Percentiles rank a stretch among this genome's conserved stretches.
Conservation (phyloP, 2,329 filamentous ascomycete species). For the Cladosporium cucumerinum region DNA sequence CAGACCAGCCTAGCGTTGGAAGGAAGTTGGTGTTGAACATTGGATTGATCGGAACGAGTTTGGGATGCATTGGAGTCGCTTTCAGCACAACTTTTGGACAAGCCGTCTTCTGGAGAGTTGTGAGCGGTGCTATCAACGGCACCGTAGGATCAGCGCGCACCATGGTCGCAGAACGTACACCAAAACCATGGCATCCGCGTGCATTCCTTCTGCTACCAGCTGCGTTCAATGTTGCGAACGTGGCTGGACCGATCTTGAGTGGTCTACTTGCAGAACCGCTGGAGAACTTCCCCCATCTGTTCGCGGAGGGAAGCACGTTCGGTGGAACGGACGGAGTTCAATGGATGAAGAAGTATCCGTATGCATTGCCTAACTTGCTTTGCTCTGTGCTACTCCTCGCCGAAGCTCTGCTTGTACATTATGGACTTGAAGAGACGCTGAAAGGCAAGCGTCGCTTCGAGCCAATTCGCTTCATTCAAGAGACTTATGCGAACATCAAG, state of each 20-base stretch:
- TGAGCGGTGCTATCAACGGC: constrained; percentile 42
- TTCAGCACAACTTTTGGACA: constrained; percentile 40
- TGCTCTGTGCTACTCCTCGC: constrained; percentile 55
- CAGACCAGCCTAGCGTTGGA: constrained; percentile 44
- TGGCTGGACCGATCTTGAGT: constrained; percentile 52
- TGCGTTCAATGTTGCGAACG: constrained; percentile 42
- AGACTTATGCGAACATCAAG: constrained; percentile 21
- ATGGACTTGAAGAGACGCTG: constrained; percentile 58
- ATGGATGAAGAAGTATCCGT: constrained; percentile 62
- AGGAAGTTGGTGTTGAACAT: constrained; percentile 41
- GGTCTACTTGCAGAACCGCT: constrained; percentile 62
- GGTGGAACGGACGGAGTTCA: constrained; percentile 52
- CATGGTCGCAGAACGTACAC: constrained; percentile 41
- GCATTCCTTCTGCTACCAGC: constrained; percentile 41
- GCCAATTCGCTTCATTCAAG: constrained; percentile 24
- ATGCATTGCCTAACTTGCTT: constrained; percentile 60
- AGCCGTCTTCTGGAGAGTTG: constrained; percentile 40
- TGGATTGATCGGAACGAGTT: constrained; percentile 38
- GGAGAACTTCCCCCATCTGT: constrained; percentile 53
- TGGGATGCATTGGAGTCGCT: constrained; percentile 40
- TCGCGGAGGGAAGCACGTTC: constrained; percentile 55
- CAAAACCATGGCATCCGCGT: constrained; percentile 40
- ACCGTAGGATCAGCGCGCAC: constrained; percentile 42
- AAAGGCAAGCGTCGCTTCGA: constrained; percentile 30
- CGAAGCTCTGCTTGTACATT: constrained; percentile 53